phyloP scores from a whole-genome alignment of 192 early-diverging fungal species.

The Thamnidium elegans region DNA sequence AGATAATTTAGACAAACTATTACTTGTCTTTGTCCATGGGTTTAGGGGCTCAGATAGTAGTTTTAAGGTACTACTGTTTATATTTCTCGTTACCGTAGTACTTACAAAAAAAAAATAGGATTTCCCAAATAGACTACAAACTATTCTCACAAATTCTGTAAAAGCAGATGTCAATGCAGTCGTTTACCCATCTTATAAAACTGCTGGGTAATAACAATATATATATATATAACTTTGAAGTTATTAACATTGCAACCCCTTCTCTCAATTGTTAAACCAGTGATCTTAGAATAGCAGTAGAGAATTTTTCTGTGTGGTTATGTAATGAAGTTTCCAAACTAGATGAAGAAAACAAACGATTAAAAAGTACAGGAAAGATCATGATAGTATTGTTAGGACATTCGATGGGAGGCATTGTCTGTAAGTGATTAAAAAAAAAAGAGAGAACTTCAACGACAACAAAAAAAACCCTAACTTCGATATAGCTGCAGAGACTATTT shows the following conservation, averaged over 20 bases:
- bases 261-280: background rate
- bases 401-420: constrained; percentile 62
- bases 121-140: constrained; percentile 50
- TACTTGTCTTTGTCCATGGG: constrained; percentile 58
- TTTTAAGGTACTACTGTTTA: constrained; percentile 35
- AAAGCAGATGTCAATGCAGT: constrained; percentile 45
- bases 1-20: constrained; percentile 33
- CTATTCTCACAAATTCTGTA: constrained; percentile 40
- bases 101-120: constrained; percentile 28
- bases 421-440: constrained; percentile 35
- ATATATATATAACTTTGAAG: background rate
- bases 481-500: constrained; percentile 51
- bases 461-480: background rate
- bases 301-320: constrained; percentile 49
- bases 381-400: constrained; percentile 32
- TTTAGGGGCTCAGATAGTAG: constrained; percentile 52
- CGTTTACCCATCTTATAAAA: constrained; percentile 57
- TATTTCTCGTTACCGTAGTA: background rate
- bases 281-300: constrained; percentile 39
- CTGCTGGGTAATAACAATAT: constrained; percentile 40
- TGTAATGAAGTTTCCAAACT: constrained; percentile 34
- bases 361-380: constrained; percentile 15
- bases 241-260: background rate
- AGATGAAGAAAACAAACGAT: constrained; percentile 19
- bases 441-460: too few species aligned